Conservation (phyloP, 2,329 filamentous ascomycete genomes). For the Talaromyces albobiverticillius region DNA sequence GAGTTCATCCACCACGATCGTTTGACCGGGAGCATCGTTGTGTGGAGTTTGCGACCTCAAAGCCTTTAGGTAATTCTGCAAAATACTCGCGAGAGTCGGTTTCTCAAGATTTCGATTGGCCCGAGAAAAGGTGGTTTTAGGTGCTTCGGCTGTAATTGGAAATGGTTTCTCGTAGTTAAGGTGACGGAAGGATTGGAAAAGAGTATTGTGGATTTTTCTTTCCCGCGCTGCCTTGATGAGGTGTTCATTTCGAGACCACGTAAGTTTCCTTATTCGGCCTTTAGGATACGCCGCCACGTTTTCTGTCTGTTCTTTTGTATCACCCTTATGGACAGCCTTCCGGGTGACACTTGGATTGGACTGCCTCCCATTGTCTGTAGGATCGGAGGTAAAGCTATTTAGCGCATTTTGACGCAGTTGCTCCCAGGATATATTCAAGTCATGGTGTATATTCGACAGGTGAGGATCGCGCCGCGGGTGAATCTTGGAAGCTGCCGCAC, state of each 20-base stretch:
- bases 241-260: not conserved
- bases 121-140: not conserved
- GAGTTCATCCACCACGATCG: conserved; percentile 23
- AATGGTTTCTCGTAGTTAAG: conserved; percentile 3
- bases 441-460: not conserved
- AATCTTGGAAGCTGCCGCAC: not conserved
- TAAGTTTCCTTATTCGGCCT: not conserved
- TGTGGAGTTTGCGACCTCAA: not conserved
- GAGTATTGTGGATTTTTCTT: not conserved
- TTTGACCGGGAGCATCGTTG: conserved; percentile 17
- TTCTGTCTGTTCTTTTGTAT: not conserved
- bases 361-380: not conserved
- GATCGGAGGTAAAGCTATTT: not conserved
- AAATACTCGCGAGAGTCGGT: conserved; percentile 29
- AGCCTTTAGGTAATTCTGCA: conserved; percentile 31
- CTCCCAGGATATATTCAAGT: not conserved
- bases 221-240: not conserved
- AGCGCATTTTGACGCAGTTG: conserved; percentile 1
- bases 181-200: conserved; percentile 5
- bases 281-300: not conserved
- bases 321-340: not conserved
- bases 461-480: not conserved
- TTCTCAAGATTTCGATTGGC: not conserved
- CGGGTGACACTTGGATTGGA: not conserved
- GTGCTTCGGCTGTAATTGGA: not conserved